Base-by-base conservation (phyloP, 371 early-diverging fungal species). In the Syncephalis fuscata region DNA sequence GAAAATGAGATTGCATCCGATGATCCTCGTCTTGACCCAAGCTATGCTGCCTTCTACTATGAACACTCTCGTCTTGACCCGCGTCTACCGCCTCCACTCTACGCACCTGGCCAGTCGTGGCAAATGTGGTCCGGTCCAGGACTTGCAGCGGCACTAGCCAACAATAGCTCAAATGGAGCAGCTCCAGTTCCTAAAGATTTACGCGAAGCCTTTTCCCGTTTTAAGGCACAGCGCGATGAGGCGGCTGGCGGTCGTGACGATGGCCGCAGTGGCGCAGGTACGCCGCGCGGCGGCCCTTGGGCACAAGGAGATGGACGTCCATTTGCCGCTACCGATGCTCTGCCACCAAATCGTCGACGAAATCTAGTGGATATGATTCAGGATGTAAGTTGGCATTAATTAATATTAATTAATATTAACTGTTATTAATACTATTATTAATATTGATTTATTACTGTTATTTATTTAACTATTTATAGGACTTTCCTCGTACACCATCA, bases 401-500 rank as follows among this genome's bases (percentile, higher is more conserved):
- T 27, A 24, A 47, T 27, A 10, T 16, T 5, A 14, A 3, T 3
- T 16, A 4, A 24, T 16, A 24, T 22, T 16, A 2, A 38, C n/a
- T 22, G 11, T n/a, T 22, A n/a, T 22, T 25, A 16, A 9, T 24
- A 45, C 21, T 20, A 23, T 16, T 16, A 21, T 16, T 23, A 43
- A 21, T 43, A 16, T 23, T 5, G 14, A 8, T 20, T 9, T 1
- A 11, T 47, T 25, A 16, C 15, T 47, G 14, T 47, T 47, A 2
- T 10, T 27, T 48, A 57, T 14, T 55, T 52, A 27, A 45, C 48
- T 23, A 15, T 45, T 7, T 48, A 27, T 50, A 71, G 59, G 87
- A 86, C 54, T 86, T 83, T 50, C 87, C 88, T 14, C 68, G 85
- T 41, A 82, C 91, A 9, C 81, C 85, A n/a, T 89, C 90, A 11